Evolutionary conservation across 2,329 filamentous ascomycete genomes (phyloP).

Genomic region (Macrophomina pseudophaseolina): DNA sequence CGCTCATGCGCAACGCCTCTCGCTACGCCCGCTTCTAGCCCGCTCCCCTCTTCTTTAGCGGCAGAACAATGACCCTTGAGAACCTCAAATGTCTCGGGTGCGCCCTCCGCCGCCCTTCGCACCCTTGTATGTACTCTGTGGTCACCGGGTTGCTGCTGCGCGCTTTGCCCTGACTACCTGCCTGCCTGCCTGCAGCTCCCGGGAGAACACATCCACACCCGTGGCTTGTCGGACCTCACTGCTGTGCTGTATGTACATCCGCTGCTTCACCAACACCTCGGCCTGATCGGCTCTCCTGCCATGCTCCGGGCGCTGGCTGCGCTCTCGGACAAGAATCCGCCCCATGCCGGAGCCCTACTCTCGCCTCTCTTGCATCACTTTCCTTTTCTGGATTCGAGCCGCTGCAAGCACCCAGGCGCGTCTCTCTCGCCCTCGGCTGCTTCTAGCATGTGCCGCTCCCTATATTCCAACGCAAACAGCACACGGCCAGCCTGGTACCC

Average conservation of each 20-base stretch:
- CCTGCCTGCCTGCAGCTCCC: not conserved
- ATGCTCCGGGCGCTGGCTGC: not conserved
- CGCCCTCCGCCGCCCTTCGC: not conserved
- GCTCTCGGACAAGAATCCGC: not conserved
- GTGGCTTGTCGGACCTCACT: not conserved
- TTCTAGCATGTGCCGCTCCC: not conserved
- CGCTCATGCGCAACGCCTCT: slow-evolving; percentile 4
- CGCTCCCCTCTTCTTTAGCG: not conserved
- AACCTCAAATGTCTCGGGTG: slow-evolving; percentile 3
- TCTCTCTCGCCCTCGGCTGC: not conserved
- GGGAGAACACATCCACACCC: too few relatives aligned
- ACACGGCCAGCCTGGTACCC: not conserved
- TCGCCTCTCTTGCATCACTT: not conserved
- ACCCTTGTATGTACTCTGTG: not conserved
- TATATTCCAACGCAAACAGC: not conserved
- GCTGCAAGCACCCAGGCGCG: not conserved
- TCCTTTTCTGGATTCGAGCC: not conserved
- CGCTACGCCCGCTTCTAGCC: not conserved
- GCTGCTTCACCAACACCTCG: too few relatives aligned
- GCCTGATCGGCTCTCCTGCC: not conserved
- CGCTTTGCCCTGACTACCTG: not conserved
- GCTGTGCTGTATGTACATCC: not conserved
- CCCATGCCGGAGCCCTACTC: not conserved
- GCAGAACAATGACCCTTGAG: slow-evolving; percentile 1
- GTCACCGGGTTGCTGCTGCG: not conserved